These are phyloP conservation scores for Globisporangium heterothallicum DNA, from an alignment of 352 stramenopile species.

Conservation along the genomic window DNA sequence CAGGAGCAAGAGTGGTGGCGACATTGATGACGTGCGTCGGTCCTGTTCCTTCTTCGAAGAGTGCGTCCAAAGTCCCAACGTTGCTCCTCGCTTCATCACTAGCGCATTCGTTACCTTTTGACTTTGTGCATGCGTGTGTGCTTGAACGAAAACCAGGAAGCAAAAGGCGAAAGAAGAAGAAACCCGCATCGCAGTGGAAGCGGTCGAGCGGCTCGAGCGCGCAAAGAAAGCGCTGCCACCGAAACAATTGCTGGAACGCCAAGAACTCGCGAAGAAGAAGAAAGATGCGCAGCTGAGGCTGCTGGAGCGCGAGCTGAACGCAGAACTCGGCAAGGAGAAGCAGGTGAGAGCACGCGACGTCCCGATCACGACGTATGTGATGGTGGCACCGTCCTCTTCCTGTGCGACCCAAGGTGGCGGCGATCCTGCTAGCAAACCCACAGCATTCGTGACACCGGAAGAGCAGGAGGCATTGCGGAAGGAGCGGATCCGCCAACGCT, in stretches of 20 bases:
- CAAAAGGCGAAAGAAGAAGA: constrained; percentile 32
- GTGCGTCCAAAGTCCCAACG: constrained; percentile 5
- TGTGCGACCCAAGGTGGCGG: constrained; percentile 7
- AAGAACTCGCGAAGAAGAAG: constrained; percentile 29
- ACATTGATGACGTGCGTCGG: neutral
- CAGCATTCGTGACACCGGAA: constrained; percentile 5
- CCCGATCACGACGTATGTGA: constrained; percentile 46
- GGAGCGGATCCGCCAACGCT: constrained; percentile 44
- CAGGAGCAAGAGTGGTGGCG: constrained; percentile 5
- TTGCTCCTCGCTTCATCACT: neutral
- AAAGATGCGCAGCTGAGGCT: constrained; percentile 35
- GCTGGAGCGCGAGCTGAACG: constrained; percentile 30
- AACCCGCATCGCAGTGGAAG: constrained; percentile 18
- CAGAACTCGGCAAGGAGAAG: constrained; percentile 31
- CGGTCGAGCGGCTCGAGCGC: constrained; percentile 30
- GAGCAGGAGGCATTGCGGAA: constrained; percentile 37
- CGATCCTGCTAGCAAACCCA: constrained; percentile 9
- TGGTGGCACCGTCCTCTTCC: no score
- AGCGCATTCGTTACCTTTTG: no score
- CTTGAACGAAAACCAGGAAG: no score
- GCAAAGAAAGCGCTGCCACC: constrained; percentile 40
- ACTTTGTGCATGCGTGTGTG: no score
- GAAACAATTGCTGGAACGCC: constrained; percentile 44
- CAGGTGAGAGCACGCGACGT: constrained; percentile 43
- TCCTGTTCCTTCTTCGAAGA: constrained; percentile 59